Evolutionary conservation across 768 basidiomycete species (phyloP), one percentile per base, ranked within the genome.

Genomic region (Thelephora ganbajun): DNA sequence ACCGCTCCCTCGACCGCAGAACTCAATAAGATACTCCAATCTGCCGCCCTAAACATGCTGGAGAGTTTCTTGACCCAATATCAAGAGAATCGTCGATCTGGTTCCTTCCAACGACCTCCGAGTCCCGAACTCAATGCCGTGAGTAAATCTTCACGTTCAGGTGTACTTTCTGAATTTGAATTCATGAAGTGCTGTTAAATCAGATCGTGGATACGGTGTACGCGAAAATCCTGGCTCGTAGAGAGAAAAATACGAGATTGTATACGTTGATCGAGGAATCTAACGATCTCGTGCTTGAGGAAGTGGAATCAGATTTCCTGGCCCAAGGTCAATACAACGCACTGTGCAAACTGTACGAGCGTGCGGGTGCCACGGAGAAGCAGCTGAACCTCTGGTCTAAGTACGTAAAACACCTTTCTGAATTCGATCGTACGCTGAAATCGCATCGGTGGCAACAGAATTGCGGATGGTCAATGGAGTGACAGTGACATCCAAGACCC

Each of bases 191-290:
- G 16, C 20, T 16, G 26, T 11, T 41, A 22, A 1, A 1, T 9
- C 22, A 88, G 85, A 72, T 79, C 23, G 78, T 90, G n/a, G 87
- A 90, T 59, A 90, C 86, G 1, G 78, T 80, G 0, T 72, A 88
- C 0, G 77, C 73, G n/a, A 86, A 86, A 60, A 64, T 92, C 9
- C 79, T 83, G 33, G 77, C 80, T 1, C 69, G 73, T 47, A 64
- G 67, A 12, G 76, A 76, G 44, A 80, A 79, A 53, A 74, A 72
- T 3, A 63, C 73, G 13, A 82, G 85, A 33, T 68, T 90, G 5
- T 69, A 76, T 35, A 63, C 68, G 3, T 65, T 89, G 1, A 59
- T 89, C 3, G 69, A 68, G 41, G 68, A 76, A 11, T 74, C 80
- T 48, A 66, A 69, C 36, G 46, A 65, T 41, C 65, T 83, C 36